phyloP scores from a whole-genome alignment of 2,329 filamentous ascomycete genomes.

The Talaromyces sp. region DNA sequence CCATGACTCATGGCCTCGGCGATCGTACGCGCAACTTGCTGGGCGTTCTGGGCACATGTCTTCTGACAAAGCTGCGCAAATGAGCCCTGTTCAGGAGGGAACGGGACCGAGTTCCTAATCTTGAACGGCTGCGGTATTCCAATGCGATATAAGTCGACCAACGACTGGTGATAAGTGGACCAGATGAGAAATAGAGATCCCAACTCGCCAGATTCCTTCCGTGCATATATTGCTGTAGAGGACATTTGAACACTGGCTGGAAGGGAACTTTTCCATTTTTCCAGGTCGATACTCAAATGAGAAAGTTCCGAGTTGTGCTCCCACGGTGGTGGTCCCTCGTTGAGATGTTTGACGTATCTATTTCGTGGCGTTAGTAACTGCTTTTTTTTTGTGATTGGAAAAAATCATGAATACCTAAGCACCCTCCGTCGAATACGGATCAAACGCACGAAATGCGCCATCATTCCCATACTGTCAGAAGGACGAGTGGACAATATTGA shows the following conservation, averaged over 20 bases:
- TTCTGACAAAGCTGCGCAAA: not conserved
- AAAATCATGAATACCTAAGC: not conserved
- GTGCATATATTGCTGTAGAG: slow-evolving; percentile 42
- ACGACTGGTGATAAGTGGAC: slow-evolving; percentile 45
- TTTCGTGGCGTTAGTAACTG: not conserved
- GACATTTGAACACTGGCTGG: slow-evolving; percentile 43
- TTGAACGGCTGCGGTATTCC: slow-evolving; percentile 44
- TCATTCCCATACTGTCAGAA: not conserved
- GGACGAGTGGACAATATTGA: not conserved
- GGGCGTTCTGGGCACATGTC: not conserved
- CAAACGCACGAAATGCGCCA: not conserved
- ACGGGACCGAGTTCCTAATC: slow-evolving; percentile 30
- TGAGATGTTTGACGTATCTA: slow-evolving; percentile 39
- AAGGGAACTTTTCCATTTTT: slow-evolving; percentile 38
- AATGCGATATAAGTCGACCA: slow-evolving; percentile 44
- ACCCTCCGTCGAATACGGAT: slow-evolving; percentile 3
- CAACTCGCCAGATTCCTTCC: slow-evolving; percentile 44
- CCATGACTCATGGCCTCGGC: slow-evolving; percentile 31
- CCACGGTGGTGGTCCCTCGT: slow-evolving; percentile 39
- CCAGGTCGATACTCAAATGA: slow-evolving; percentile 36
- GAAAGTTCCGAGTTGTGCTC: slow-evolving; percentile 41
- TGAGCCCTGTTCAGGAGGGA: not conserved
- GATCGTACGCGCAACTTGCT: not conserved
- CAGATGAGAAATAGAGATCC: slow-evolving; percentile 43
- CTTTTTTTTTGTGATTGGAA: not conserved